Base-by-base conservation (phyloP, 2,329 filamentous ascomycete genomes). In the Tetracladium maxilliforme region DNA sequence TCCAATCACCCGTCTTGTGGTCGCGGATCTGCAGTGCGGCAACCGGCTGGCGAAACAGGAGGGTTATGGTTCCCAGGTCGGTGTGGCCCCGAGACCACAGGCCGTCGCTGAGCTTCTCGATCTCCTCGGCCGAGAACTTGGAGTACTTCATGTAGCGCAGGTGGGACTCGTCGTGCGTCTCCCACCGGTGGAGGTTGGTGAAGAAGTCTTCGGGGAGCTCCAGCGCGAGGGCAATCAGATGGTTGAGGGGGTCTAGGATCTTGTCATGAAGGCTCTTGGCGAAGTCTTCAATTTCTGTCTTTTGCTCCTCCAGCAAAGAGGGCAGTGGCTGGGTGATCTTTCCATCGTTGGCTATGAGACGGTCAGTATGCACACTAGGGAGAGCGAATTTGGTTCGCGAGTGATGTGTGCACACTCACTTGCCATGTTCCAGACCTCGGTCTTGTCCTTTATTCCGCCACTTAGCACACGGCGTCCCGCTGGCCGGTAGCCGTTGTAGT, bases 71-170 rank as follows among this genome's bases (percentile, higher is more conserved):
- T 1, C 64, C 64, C 19, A 67, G 53, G 33, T 71, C 65, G 0
- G 64, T 69, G 38, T 71, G 65, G 0, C 59, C 59, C n/a, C n/a
- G n/a, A n/a, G n/a, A n/a, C n/a, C n/a, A n/a, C n/a, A n/a, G n/a
- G 3, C 51, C 48, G 11, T 46, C 45, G 3, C 53, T 51, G 6
- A 43, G 45, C 27, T 42, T 46, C 29, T 49, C 48, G 40, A 63
- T 64, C 16, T 57, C 52, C 10, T 58, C 55, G 4, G 45, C 36
- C 1, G 50, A 52, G 9, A 63, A 55, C 0, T 49, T 49, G 28
- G 58, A 53, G 35, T 71, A 71, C 30, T 64, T 58, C 65, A 70
- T 70, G 41, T 70, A 70, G 6, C 69, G 58, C 17, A 70, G 50
- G 35, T 70, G 63, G 26, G 62, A 61, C 34, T 70, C 64, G 22